Percentiles rank a stretch among this genome's conserved stretches.
These are phyloP conservation scores for Leptomonas pyrrhocoris DNA, from an alignment of 208 protist genomes.

Conservation along the genomic window DNA sequence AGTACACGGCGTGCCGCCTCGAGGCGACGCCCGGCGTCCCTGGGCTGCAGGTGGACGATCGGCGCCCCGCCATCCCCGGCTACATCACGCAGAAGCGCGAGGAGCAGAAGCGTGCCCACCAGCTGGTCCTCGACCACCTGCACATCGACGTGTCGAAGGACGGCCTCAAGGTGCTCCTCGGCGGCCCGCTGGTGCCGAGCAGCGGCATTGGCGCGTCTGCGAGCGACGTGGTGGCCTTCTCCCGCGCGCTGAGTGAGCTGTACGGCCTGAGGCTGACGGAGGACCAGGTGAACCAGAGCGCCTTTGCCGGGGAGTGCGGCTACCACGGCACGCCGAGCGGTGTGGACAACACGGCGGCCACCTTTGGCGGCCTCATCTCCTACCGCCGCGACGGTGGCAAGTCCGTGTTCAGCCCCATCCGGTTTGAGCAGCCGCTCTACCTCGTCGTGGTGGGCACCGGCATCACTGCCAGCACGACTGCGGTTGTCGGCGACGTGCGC, in stretches of 20 bases:
- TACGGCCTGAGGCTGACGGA: constrained; percentile 64
- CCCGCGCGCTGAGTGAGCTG: constrained; percentile 77
- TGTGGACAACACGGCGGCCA: constrained; percentile 89
- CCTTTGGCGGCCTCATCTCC: constrained; percentile 86
- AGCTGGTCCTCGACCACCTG: constrained; percentile 76
- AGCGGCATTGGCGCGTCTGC: constrained; percentile 86
- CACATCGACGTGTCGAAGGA: constrained; percentile 63
- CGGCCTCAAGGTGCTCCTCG: constrained; percentile 64
- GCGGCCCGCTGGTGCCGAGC: constrained; percentile 71
- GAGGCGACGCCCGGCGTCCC: constrained; percentile 41
- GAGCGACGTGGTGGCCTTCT: constrained; percentile 77
- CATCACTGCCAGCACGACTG: constrained; percentile 78
- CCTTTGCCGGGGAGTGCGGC: constrained; percentile 74
- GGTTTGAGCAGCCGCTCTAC: constrained; percentile 45
- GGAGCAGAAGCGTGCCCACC: constrained; percentile 79
- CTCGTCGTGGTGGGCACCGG: constrained; percentile 84
- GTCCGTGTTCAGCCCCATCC: constrained; percentile 44
- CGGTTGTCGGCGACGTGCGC: constrained; percentile 71
- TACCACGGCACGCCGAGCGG: constrained; percentile 92
- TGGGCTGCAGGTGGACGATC: constrained; percentile 69
- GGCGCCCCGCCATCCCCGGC: constrained; percentile 72
- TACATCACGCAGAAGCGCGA: constrained; percentile 79
- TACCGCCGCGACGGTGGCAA: constrained; percentile 47
- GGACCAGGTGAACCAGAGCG: constrained; percentile 67
- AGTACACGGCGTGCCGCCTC: constrained; percentile 79